Percentiles rank a stretch among this genome's conserved stretches.
Conservation (phyloP, 176 grass and related monocot species). For the Poa pratensis region DNA sequence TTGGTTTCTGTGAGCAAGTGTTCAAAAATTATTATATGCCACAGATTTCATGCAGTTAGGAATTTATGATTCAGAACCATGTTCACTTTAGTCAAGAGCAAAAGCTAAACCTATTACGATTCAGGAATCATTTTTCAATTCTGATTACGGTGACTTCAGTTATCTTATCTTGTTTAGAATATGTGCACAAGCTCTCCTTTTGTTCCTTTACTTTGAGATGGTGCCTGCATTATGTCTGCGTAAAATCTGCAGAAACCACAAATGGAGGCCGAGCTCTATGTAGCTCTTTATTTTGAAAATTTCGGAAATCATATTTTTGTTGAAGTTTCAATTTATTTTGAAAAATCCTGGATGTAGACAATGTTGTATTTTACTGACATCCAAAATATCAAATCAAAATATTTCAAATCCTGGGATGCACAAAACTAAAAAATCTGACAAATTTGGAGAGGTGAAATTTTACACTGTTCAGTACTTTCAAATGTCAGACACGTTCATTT, state of each 20-base stretch:
- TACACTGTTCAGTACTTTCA: no score
- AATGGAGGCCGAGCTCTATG: no score
- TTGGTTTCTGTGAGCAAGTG: slow-evolving; percentile 3
- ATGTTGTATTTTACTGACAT: no score
- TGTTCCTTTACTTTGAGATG: not conserved
- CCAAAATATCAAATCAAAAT: no score
- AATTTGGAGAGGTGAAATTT: no score
- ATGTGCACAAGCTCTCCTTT: not conserved
- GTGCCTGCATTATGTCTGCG: not conserved
- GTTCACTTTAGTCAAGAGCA: not conserved
- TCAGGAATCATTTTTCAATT: not conserved
- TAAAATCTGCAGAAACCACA: not conserved
- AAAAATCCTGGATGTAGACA: no score
- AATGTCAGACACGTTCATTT: no score
- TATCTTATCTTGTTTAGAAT: not conserved
- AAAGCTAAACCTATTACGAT: not conserved
- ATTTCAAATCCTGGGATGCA: no score
- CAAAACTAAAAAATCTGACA: no score
- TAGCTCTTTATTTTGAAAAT: no score
- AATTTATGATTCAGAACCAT: not conserved
- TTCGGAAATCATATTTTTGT: no score
- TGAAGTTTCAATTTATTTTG: no score
- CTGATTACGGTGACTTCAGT: not conserved
- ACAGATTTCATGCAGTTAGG: not conserved
- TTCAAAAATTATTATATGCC: slow-evolving; percentile 12